Percentiles rank a stretch among this genome's conserved stretches.
Evolutionary conservation across 2,329 filamentous ascomycete species (phyloP).

Genomic region (Exophiala calicioides): DNA sequence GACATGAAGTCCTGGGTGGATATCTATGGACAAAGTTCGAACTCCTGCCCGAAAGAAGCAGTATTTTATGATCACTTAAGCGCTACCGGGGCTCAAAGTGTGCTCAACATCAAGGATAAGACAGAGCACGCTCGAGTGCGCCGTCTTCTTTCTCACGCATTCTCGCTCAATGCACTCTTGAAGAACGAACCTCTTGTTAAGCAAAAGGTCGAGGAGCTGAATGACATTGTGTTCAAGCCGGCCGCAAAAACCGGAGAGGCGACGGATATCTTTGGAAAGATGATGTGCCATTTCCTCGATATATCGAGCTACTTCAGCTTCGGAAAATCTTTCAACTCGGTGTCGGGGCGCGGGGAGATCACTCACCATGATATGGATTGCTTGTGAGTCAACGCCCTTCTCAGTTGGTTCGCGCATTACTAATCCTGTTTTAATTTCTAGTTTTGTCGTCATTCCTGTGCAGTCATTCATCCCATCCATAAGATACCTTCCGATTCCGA

Average conservation of each 20-base stretch:
- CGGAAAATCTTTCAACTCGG: constrained; percentile 4
- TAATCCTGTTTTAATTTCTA: background rate
- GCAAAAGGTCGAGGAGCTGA: constrained; percentile 34
- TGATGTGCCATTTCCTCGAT: constrained; percentile 6
- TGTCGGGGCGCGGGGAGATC: background rate
- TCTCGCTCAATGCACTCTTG: constrained; percentile 33
- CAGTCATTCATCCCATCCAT: constrained; percentile 7
- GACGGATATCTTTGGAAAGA: constrained; percentile 1
- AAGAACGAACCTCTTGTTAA: constrained; percentile 28
- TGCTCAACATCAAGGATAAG: constrained; percentile 13
- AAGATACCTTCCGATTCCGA: constrained; percentile 2
- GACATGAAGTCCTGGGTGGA: constrained; percentile 37
- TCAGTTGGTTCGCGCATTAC: background rate
- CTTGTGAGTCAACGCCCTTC: background rate
- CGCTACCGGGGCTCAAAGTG: background rate
- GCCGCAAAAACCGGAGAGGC: constrained; percentile 35
- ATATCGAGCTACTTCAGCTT: constrained; percentile 8
- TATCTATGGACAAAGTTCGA: constrained; percentile 29
- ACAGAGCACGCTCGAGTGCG: constrained; percentile 34
- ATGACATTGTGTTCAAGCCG: constrained; percentile 39
- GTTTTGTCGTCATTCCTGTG: constrained; percentile 4
- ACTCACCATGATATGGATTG: too few species aligned
- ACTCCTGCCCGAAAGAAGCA: constrained; percentile 3
- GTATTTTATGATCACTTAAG: constrained; percentile 5
- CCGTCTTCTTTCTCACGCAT: constrained; percentile 40